A percentile compares a stretch with the other conserved stretches of the same genome.
These are phyloP conservation scores for Moesziomyces parantarcticus DNA, from an alignment of 1,284 basidiomycete species.

Conservation along the genomic window DNA sequence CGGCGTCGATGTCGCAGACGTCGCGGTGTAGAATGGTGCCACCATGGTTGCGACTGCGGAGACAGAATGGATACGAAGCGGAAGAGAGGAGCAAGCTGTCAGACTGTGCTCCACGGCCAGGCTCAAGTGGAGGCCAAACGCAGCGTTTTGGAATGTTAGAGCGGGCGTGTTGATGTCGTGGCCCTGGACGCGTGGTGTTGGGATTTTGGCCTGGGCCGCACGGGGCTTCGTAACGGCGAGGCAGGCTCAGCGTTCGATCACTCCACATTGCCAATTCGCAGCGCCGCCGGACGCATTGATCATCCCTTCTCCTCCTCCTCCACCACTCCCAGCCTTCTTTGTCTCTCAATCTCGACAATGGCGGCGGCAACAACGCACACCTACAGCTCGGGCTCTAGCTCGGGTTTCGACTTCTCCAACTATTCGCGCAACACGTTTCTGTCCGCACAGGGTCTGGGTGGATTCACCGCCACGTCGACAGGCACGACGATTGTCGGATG, in stretches of 20 bases:
- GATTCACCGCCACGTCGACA: constrained; percentile 72
- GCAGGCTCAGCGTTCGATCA: constrained; percentile 22
- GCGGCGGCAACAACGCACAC: constrained; percentile 18
- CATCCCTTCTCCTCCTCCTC: constrained; percentile 13
- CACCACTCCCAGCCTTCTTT: constrained; percentile 1
- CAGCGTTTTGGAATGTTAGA: constrained; percentile 6
- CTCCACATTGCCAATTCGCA: constrained; percentile 27
- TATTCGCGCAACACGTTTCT: constrained; percentile 82
- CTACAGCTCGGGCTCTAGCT: constrained; percentile 18
- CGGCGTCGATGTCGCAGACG: neutral
- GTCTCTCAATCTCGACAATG: neutral
- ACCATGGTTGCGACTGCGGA: constrained; percentile 5
- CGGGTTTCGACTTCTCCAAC: constrained; percentile 80
- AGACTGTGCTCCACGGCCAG: constrained; percentile 6
- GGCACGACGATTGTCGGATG: constrained; percentile 97
- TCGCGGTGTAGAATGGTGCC: constrained; percentile 25
- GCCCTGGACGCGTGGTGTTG: constrained; percentile 14
- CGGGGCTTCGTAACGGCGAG: constrained; percentile 6
- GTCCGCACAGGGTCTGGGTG: constrained; percentile 74
- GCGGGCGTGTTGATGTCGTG: neutral
- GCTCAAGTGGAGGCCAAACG: constrained; percentile 17
- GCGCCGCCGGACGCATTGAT: constrained; percentile 11
- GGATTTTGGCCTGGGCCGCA: constrained; percentile 7
- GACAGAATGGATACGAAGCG: neutral
- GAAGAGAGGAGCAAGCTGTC: constrained; percentile 10